These are phyloP conservation scores for Lipomyces orientalis DNA, from an alignment of 805 yeast species.

Conservation along the genomic window DNA sequence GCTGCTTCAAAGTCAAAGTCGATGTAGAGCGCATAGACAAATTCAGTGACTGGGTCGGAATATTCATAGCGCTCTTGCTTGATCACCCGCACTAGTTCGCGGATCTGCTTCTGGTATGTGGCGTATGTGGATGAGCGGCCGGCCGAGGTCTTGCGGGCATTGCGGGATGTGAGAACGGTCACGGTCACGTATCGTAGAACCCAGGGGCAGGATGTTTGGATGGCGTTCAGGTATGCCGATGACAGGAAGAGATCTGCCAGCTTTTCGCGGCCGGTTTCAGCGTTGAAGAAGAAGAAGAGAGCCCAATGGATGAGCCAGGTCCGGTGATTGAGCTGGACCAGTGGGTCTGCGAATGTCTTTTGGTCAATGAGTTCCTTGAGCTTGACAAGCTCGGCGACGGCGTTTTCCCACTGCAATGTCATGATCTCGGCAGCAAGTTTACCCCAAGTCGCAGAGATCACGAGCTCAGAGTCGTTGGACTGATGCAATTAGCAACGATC, in stretches of 20 bases:
- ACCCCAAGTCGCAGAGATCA: constrained; percentile 70
- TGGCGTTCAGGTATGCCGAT: constrained; percentile 65
- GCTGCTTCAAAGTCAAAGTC: constrained; percentile 65
- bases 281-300: constrained; percentile 64
- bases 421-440: constrained; percentile 66
- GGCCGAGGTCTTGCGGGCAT: constrained; percentile 35
- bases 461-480: constrained; percentile 57
- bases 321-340: constrained; percentile 65
- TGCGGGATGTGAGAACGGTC: constrained; percentile 56
- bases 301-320: constrained; percentile 76
- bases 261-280: constrained; percentile 57
- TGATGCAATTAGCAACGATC: background rate
- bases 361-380: constrained; percentile 63
- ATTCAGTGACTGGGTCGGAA: constrained; percentile 65
- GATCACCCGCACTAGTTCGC: constrained; percentile 62
- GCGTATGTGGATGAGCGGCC: constrained; percentile 39
- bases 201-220: constrained; percentile 78
- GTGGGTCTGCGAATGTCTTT: constrained; percentile 58
- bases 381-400: constrained; percentile 58
- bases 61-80: constrained; percentile 69
- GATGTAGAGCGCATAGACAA: constrained; percentile 60
- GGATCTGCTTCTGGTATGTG: constrained; percentile 58
- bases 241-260: constrained; percentile 63
- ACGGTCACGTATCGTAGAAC: constrained; percentile 66
- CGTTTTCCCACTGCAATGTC: constrained; percentile 57